Conservation (phyloP, 1,139 yeast species). For the Ogataea hybrid region DNA sequence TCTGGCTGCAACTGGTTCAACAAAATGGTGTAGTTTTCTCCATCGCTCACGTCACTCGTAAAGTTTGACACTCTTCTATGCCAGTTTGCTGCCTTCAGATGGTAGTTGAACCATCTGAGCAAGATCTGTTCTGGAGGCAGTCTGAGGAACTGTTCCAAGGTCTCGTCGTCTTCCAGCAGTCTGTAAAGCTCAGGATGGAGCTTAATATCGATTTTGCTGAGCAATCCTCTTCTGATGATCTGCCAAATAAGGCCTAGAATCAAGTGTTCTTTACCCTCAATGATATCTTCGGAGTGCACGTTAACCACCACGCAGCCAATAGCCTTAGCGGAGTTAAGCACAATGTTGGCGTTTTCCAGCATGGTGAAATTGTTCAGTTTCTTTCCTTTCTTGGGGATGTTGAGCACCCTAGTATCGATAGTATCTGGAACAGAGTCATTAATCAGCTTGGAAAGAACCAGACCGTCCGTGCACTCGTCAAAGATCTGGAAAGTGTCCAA, state of each 20-base stretch:
- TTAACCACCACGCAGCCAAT: constrained; percentile 98
- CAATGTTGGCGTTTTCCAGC: constrained; percentile 96
- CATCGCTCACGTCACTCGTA: constrained; percentile 86
- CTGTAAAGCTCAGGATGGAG: constrained; percentile 96
- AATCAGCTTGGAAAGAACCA: constrained; percentile 87
- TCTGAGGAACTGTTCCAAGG: constrained; percentile 92
- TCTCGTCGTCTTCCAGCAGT: constrained; percentile 92
- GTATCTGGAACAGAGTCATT: constrained; percentile 98
- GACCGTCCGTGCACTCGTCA: constrained; percentile 96
- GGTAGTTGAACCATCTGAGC: constrained; percentile 97
- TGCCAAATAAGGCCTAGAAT: constrained; percentile 98
- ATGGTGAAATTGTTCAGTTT: constrained; percentile 91
- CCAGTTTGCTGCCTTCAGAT: constrained; percentile 92
- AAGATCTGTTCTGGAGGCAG: constrained; percentile 97
- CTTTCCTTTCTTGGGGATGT: constrained; percentile 79
- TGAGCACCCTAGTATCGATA: constrained; percentile 95
- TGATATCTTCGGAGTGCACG: constrained; percentile 95
- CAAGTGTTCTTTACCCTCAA: constrained; percentile 95
- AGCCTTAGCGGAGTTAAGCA: constrained; percentile 96
- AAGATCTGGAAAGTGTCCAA: constrained; percentile 93
- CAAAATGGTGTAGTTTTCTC: constrained; percentile 90
- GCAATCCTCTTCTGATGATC: constrained; percentile 91
- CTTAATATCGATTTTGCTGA: constrained; percentile 92
- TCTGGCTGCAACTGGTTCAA: constrained; percentile 87
- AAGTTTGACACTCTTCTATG: constrained; percentile 82